Conservation (phyloP, 78 protist species). For the Emiliania huxleyi region DNA sequence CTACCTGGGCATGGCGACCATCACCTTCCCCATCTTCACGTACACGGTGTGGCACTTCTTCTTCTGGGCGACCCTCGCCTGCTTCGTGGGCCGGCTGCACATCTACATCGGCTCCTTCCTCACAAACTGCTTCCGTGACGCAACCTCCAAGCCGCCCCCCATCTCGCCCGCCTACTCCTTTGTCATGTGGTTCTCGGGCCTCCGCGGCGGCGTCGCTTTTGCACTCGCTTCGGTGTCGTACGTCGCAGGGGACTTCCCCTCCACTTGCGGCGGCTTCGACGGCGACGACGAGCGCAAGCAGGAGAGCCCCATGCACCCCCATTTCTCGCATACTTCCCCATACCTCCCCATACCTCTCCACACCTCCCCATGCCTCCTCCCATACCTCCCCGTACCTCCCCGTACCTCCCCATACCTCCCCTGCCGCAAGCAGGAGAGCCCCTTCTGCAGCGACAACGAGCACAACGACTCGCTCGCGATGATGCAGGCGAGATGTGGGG, state of each 20-base stretch:
- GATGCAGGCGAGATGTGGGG: too few relatives aligned
- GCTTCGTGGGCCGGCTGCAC: conserved; percentile 3
- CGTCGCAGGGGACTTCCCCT: neutral
- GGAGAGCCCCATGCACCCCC: too few relatives aligned
- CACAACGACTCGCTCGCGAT: too few relatives aligned
- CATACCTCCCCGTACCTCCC: too few relatives aligned
- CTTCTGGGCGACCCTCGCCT: neutral
- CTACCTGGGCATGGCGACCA: conserved; percentile 17
- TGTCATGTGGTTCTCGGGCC: conserved; percentile 31
- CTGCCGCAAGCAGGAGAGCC: too few relatives aligned
- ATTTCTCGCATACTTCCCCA: too few relatives aligned
- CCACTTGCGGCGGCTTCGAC: neutral
- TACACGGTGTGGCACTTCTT: neutral
- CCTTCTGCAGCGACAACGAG: too few relatives aligned
- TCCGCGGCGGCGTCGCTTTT: conserved; percentile 31
- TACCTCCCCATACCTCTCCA: too few relatives aligned
- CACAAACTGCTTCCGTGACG: neutral
- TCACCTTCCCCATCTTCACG: conserved; percentile 1
- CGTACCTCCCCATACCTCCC: too few relatives aligned
- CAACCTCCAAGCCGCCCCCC: neutral
- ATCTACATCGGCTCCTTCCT: neutral
- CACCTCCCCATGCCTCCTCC: too few relatives aligned
- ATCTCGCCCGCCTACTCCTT: neutral
- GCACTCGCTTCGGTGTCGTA: neutral
- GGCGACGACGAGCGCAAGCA: neutral